These are phyloP conservation scores for Cryptosporidium parvum DNA, from an alignment of 169 alveolate genomes.

Conservation along the genomic window DNA sequence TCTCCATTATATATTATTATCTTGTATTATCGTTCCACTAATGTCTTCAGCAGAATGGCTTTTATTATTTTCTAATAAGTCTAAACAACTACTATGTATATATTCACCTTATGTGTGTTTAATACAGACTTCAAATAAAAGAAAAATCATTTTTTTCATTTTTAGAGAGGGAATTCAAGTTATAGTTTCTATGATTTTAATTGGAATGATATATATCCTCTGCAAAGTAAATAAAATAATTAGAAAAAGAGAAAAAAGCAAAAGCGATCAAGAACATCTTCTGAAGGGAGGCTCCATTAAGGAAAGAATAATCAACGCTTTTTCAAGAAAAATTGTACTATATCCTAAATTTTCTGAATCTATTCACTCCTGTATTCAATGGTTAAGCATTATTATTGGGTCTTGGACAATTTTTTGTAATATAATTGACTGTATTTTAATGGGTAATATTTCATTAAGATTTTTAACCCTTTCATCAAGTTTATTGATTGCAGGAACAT, in stretches of 20 bases:
- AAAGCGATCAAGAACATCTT: not conserved
- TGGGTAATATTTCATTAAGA: conserved; percentile 52
- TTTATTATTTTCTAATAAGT: conserved; percentile 5
- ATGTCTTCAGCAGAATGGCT: conserved; percentile 65
- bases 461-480: conserved; percentile 33
- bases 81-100: conserved; percentile 22
- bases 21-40: conserved; percentile 21
- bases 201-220: conserved; percentile 31
- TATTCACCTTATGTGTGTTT: conserved; percentile 51
- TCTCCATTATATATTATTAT: conserved; percentile 23
- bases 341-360: conserved; percentile 7
- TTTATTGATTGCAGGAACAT: conserved; percentile 48
- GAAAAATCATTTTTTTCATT: conserved; percentile 20
- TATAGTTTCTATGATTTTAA: conserved; percentile 19
- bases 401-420: conserved; percentile 64
- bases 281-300: not conserved
- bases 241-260: conserved; percentile 5
- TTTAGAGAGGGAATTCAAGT: conserved; percentile 59
- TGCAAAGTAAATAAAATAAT: conserved; percentile 20
- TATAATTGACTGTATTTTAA: conserved; percentile 35
- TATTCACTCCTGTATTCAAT: conserved; percentile 51
- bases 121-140: conserved; percentile 36
- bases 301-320: conserved; percentile 1
- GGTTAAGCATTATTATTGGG: conserved; percentile 32
- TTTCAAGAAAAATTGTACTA: not conserved